These are phyloP conservation scores for Cercospora citrullina DNA, from an alignment of 2,329 filamentous ascomycete species.

Conservation along the genomic window DNA sequence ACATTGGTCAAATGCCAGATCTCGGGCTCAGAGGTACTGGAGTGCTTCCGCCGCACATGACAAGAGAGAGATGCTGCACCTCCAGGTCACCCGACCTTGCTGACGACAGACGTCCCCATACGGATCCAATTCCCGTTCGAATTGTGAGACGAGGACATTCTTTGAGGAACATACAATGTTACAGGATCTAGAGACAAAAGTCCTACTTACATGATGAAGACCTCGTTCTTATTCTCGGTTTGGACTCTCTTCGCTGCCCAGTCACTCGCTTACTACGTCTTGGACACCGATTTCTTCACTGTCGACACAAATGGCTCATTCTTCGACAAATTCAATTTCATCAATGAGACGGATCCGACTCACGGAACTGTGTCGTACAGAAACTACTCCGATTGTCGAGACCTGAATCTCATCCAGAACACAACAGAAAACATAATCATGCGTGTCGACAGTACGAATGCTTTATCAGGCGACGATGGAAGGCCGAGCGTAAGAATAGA, in stretches of 20 bases:
- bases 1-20: background rate
- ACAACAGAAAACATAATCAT: conserved; percentile 34
- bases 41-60: background rate
- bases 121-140: background rate
- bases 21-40: background rate
- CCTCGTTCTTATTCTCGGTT: conserved; percentile 24
- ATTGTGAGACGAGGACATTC: background rate
- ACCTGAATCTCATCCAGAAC: conserved; percentile 29
- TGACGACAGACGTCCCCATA: background rate
- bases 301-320: conserved; percentile 40
- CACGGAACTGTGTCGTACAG: conserved; percentile 73
- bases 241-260: conserved; percentile 30
- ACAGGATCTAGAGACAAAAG: background rate
- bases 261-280: conserved; percentile 35
- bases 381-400: conserved; percentile 55
- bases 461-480: conserved; percentile 51
- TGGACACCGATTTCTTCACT: conserved; percentile 51
- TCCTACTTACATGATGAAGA: background rate
- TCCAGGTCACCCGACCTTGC: background rate
- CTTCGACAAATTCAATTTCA: conserved; percentile 56
- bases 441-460: conserved; percentile 41
- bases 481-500: conserved; percentile 71
- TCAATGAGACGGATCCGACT: conserved; percentile 64
- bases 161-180: background rate
- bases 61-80: background rate